A percentile compares a stretch with the other conserved stretches of the same genome.
Evolutionary conservation across 257 asterid species (phyloP).

Genomic region (Solanum virginianum): DNA sequence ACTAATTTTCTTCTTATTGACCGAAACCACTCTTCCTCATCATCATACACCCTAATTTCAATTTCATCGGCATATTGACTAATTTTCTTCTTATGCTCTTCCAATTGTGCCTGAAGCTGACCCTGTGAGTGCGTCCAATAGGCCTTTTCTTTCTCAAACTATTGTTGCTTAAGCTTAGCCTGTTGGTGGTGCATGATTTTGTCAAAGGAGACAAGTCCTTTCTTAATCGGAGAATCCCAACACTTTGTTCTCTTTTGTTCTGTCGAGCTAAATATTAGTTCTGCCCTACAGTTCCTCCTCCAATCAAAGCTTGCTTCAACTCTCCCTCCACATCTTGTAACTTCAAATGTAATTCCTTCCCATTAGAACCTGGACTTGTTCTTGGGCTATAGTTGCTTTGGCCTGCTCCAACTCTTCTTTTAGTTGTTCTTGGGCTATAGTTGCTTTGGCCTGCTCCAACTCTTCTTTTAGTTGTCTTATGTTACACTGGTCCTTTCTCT

Average conservation of each 20-base stretch:
- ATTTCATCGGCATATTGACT: too few relatives aligned
- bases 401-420: not conserved
- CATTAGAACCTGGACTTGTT: not conserved
- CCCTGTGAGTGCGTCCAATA: not conserved
- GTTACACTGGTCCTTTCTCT: too few relatives aligned
- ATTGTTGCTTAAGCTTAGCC: not conserved
- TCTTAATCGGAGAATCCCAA: not conserved
- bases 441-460: not conserved
- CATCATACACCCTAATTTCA: constrained; percentile 62
- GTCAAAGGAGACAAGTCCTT: not conserved
- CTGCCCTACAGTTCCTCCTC: not conserved
- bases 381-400: not conserved
- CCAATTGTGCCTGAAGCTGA: not conserved
- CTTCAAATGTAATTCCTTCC: not conserved
- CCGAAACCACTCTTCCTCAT: constrained; percentile 89
- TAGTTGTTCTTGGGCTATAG: not conserved
- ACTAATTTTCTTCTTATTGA: too few relatives aligned
- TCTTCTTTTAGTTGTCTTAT: not conserved
- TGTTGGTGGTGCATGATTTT: not conserved
- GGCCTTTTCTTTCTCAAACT: not conserved
- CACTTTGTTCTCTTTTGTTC: not conserved
- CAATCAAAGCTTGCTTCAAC: not conserved
- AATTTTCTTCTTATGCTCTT: not conserved
- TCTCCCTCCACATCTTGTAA: not conserved
- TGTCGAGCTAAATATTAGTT: not conserved